Conservation (phyloP, 208 protist species). For the Acanthamoeba culbertsoni region DNA sequence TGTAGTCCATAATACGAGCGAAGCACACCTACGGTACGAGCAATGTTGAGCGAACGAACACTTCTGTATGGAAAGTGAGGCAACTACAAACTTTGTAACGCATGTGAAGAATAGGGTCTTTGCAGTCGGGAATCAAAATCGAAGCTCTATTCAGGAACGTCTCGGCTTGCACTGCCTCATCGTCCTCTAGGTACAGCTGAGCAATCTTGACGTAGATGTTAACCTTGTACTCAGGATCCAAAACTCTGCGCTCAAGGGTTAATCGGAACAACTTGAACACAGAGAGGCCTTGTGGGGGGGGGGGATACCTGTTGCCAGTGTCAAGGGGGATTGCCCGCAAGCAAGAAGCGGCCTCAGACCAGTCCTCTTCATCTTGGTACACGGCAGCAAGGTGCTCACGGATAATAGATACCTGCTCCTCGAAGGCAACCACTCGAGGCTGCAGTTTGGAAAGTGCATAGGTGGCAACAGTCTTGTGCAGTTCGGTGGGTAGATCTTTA, state of each 20-base stretch:
- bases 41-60: not conserved
- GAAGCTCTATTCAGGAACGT: slow-evolving; percentile 85
- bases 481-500: slow-evolving; percentile 35
- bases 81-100: slow-evolving; percentile 78
- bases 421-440: slow-evolving; percentile 67
- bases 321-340: slow-evolving; percentile 71
- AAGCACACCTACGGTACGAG: slow-evolving; percentile 76
- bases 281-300: not conserved
- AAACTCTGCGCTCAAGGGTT: slow-evolving; percentile 62
- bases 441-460: slow-evolving; percentile 52
- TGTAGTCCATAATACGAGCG: slow-evolving; percentile 87
- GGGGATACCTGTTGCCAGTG: slow-evolving; percentile 64
- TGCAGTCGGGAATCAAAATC: slow-evolving; percentile 74
- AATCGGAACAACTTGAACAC: not conserved
- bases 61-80: not conserved
- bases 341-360: slow-evolving; percentile 48
- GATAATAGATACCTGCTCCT: slow-evolving; percentile 72
- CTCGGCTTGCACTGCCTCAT: slow-evolving; percentile 82
- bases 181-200: slow-evolving; percentile 84
- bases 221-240: slow-evolving; percentile 81
- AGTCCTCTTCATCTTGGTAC: slow-evolving; percentile 73
- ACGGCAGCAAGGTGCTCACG: slow-evolving; percentile 65
- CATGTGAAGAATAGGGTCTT: slow-evolving; percentile 77
- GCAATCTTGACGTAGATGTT: slow-evolving; percentile 86
- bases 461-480: slow-evolving; percentile 63